A percentile compares a stretch with the other conserved stretches of the same genome.
Evolutionary conservation across 257 asterid genomes (phyloP).

Genomic region (Penstemon davidsonii): DNA sequence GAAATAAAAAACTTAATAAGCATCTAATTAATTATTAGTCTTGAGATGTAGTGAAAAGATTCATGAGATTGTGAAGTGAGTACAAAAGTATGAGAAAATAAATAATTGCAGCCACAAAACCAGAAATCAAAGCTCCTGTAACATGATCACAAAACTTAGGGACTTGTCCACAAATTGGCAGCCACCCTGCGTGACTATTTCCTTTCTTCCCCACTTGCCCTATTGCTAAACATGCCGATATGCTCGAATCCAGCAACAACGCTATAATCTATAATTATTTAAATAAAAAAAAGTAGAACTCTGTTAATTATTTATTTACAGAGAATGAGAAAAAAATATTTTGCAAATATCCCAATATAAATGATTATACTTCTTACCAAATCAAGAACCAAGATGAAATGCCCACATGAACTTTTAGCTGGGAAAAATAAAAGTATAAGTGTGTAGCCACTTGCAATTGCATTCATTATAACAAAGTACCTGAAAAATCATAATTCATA

Average conservation of each 20-base stretch:
- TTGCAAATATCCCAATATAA: too few relatives aligned
- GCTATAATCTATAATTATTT: constrained; percentile 43
- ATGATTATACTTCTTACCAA: constrained; percentile 39
- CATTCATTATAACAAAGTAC: constrained; percentile 66
- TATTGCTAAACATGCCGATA: constrained; percentile 71
- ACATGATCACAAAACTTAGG: constrained; percentile 74
- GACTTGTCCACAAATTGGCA: constrained; percentile 80
- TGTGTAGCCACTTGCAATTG: constrained; percentile 62
- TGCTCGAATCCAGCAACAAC: constrained; percentile 69
- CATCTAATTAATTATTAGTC: constrained; percentile 6
- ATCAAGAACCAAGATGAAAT: constrained; percentile 57
- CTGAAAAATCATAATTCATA: constrained; percentile 33
- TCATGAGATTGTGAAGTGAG: constrained; percentile 58
- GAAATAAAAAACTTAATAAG: too few relatives aligned
- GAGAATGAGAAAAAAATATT: too few relatives aligned
- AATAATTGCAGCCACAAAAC: constrained; percentile 56
- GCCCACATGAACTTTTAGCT: constrained; percentile 44
- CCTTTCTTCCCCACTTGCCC: constrained; percentile 77
- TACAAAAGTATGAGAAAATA: constrained; percentile 58
- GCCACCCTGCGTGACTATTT: constrained; percentile 84
- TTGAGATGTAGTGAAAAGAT: constrained; percentile 41
- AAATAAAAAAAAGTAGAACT: not conserved
- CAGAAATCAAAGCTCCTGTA: constrained; percentile 60
- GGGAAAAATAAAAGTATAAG: constrained; percentile 58
- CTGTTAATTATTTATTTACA: too few relatives aligned